Base-by-base conservation (phyloP, 73 alveolate genomes). In the Tetrahymena borealis region DNA sequence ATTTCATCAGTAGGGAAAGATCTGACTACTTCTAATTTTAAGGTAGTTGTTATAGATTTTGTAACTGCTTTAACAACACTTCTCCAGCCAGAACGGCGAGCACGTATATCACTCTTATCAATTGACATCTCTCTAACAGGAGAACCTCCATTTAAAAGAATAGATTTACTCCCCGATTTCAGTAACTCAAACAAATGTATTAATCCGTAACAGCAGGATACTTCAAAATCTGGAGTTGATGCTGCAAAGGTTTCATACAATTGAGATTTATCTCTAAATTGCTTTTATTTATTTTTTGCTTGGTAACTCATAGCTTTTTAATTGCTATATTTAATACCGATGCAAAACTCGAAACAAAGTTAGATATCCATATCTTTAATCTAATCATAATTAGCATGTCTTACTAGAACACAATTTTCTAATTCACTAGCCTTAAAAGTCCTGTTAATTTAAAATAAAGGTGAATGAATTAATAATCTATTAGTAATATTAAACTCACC, bases 81-180 rank as follows among this genome's bases (percentile, higher is more conserved):
- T 90, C 95, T 85, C 95, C 95, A 93, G 7, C 95, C 95, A 79
- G 90, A 79, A n/a, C 95, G 43, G 39, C 91, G 78, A 11, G 95
- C 78, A 40, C 95, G 78, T 0, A 93, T 40, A 85, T 93, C 95
- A 39, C 79, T 38, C 79, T 79, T 39, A 15, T 93, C 95, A 13
- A 93, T 93, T 7, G 92, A 40, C 24, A 93, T 85, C 24, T 93
- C 95, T 85, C 91, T 93, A 12, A 85, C 38, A 7, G 95, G 95
- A 32, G 95, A 90, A 39, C 95, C 95, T 39, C 95, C 95, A 38
- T 85, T 79, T 15, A 93, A 77, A 10, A 79, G 90, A 36, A 93
- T 79, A 10, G 40, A 5, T 33, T 39, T 32, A n/a, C 39, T 78
- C 8, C 95, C 95, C 39, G 95, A 92, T 93, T 85, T 93, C 32